These are phyloP conservation scores for Phytopythium litorale DNA, from an alignment of 352 stramenopile species.

Conservation along the genomic window DNA sequence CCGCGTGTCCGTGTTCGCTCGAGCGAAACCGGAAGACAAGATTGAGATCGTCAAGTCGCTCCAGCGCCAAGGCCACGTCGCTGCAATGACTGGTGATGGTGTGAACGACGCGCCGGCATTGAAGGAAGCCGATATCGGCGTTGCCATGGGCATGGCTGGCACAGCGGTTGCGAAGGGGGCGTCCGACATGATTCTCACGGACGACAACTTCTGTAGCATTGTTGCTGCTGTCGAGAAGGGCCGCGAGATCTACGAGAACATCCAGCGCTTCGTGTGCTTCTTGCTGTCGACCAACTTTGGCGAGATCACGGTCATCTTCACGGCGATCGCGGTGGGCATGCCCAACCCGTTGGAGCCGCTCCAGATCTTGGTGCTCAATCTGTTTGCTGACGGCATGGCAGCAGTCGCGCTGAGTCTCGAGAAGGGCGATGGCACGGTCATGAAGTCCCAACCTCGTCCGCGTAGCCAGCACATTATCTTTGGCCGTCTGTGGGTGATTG, in stretches of 20 bases:
- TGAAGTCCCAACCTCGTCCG: conserved; percentile 52
- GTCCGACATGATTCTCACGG: conserved; percentile 96
- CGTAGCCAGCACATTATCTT: conserved; percentile 59
- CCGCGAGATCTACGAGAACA: conserved; percentile 97
- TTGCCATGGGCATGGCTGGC: conserved; percentile 96
- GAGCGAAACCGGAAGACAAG: conserved; percentile 95
- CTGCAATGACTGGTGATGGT: conserved; percentile 97
- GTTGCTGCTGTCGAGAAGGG: conserved; percentile 95
- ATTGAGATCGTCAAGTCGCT: conserved; percentile 94
- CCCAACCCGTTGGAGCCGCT: conserved; percentile 91
- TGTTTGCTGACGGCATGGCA: conserved; percentile 95
- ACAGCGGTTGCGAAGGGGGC: conserved; percentile 97
- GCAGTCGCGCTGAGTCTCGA: conserved; percentile 68
- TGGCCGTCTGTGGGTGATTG: conserved; percentile 61
- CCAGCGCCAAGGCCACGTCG: conserved; percentile 74
- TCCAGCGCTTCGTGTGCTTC: conserved; percentile 97
- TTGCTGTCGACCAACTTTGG: conserved; percentile 97
- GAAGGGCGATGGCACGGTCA: conserved; percentile 68
- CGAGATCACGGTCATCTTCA: conserved; percentile 87
- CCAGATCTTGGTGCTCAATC: conserved; percentile 97
- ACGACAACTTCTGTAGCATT: conserved; percentile 98
- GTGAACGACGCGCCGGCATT: conserved; percentile 98
- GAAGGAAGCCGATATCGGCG: conserved; percentile 94
- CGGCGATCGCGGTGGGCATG: conserved; percentile 63
- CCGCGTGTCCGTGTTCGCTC: conserved; percentile 89